Evolutionary conservation across 371 early-diverging fungal species (phyloP).

Genomic region (Rhizomucor pusillus): DNA sequence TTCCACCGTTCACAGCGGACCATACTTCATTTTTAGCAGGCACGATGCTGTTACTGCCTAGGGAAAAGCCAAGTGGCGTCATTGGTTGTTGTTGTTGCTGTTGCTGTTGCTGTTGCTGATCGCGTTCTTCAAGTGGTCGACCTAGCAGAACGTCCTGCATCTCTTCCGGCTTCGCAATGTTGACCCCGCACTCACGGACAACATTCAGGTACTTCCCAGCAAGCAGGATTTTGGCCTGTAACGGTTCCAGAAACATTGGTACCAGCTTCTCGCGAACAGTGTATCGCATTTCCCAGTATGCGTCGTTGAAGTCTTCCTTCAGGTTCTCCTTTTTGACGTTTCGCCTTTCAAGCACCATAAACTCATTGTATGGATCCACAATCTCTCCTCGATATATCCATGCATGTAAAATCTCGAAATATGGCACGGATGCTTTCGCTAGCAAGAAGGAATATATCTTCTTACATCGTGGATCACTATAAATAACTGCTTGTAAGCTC

Average conservation of each 20-base stretch:
- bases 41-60: neutral
- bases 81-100: conserved; percentile 5
- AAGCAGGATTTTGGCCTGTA: conserved; percentile 75
- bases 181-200: conserved; percentile 80
- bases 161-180: conserved; percentile 44
- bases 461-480: conserved; percentile 71
- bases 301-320: conserved; percentile 72
- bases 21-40: conserved; percentile 49
- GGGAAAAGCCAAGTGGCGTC: too few species aligned
- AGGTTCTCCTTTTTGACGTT: conserved; percentile 63
- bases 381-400: conserved; percentile 93
- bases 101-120: neutral
- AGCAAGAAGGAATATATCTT: conserved; percentile 78
- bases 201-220: conserved; percentile 96
- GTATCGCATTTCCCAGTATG: conserved; percentile 85
- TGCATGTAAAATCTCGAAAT: conserved; percentile 70
- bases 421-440: conserved; percentile 77
- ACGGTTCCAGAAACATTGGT: conserved; percentile 76
- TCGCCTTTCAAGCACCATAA: conserved; percentile 76
- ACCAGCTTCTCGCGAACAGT: conserved; percentile 59
- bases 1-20: conserved; percentile 56
- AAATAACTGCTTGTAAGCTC: neutral
- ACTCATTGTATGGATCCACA: conserved; percentile 83
- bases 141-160: conserved; percentile 29
- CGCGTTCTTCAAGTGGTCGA: neutral